Percentiles rank a stretch among this genome's conserved stretches.
These are phyloP conservation scores for Hansenula lynferdii DNA, from an alignment of 1,139 yeast species.

Conservation along the genomic window DNA sequence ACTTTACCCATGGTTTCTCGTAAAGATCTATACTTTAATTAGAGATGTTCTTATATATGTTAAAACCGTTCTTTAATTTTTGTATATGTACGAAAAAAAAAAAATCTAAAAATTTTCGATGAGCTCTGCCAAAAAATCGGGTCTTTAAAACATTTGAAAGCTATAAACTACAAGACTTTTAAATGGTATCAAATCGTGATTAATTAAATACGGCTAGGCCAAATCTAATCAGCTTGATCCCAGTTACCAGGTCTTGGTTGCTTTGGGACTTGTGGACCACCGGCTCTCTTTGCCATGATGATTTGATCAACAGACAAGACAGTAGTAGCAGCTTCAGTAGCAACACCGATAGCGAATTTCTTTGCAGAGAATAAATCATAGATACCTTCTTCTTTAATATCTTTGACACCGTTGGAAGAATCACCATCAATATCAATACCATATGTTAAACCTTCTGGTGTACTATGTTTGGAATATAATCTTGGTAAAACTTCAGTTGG, in stretches of 20 bases:
- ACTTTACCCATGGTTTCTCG: slow-evolving; percentile 30
- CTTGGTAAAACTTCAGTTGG: slow-evolving; percentile 83
- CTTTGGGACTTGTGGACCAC: slow-evolving; percentile 89
- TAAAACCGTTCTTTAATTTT: too few relatives aligned
- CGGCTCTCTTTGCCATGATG: slow-evolving; percentile 85
- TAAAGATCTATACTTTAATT: background rate
- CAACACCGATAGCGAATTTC: slow-evolving; percentile 83
- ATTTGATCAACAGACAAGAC: slow-evolving; percentile 88
- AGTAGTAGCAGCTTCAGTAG: slow-evolving; percentile 93
- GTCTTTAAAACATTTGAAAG: background rate
- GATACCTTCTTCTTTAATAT: slow-evolving; percentile 64
- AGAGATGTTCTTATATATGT: too few relatives aligned
- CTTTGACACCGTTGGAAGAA: slow-evolving; percentile 62
- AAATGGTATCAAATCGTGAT: background rate
- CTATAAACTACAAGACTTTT: background rate
- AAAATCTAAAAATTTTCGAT: too few relatives aligned
- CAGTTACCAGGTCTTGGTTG: slow-evolving; percentile 92
- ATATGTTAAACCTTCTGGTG: slow-evolving; percentile 35
- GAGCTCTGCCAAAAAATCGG: background rate
- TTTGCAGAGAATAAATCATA: slow-evolving; percentile 79
- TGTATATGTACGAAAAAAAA: too few relatives aligned
- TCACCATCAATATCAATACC: slow-evolving; percentile 77
- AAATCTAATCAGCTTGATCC: slow-evolving; percentile 81
- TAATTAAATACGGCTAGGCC: background rate
- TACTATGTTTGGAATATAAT: slow-evolving; percentile 80